phyloP scores from a whole-genome alignment of 192 early-diverging fungal species.

The Pilobolus umbonatus region DNA sequence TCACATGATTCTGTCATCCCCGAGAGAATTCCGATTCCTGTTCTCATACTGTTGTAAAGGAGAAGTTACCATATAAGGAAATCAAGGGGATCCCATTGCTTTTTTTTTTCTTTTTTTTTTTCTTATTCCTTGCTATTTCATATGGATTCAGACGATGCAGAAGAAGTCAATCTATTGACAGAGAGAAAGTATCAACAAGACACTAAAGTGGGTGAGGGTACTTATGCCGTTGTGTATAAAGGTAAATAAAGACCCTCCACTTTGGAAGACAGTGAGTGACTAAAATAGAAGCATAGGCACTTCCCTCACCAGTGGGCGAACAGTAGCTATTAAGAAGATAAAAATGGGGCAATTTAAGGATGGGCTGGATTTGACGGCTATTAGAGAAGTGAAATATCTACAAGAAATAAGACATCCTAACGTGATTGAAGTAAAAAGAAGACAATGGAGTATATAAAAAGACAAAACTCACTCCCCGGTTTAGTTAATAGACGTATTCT shows the following conservation, averaged over 20 bases:
- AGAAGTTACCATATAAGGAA: too few relatives aligned
- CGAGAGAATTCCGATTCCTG: too few relatives aligned
- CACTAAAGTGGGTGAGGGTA: conserved; percentile 92
- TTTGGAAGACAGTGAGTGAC: not conserved
- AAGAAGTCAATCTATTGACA: conserved; percentile 61
- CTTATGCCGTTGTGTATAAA: conserved; percentile 90
- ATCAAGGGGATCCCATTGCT: too few relatives aligned
- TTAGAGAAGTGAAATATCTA: conserved; percentile 90
- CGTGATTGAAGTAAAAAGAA: conserved; percentile 67
- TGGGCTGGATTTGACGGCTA: conserved; percentile 92
- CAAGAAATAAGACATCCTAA: conserved; percentile 93
- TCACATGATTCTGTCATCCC: too few relatives aligned
- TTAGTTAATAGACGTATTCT: conserved; percentile 88
- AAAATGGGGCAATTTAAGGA: conserved; percentile 89
- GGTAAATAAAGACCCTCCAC: conserved; percentile 37
- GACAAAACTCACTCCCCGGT: not conserved
- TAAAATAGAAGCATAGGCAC: conserved; percentile 33
- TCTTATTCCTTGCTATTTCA: not conserved
- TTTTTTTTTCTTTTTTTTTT: not conserved
- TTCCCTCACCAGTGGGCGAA: conserved; percentile 55
- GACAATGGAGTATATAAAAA: not conserved
- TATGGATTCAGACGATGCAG: conserved; percentile 37
- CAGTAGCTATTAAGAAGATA: conserved; percentile 97
- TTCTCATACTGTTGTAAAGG: too few relatives aligned
- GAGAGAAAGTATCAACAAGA: conserved; percentile 79